Conservation (phyloP, 176 grass and related monocot genomes). For the Oryza punctata region DNA sequence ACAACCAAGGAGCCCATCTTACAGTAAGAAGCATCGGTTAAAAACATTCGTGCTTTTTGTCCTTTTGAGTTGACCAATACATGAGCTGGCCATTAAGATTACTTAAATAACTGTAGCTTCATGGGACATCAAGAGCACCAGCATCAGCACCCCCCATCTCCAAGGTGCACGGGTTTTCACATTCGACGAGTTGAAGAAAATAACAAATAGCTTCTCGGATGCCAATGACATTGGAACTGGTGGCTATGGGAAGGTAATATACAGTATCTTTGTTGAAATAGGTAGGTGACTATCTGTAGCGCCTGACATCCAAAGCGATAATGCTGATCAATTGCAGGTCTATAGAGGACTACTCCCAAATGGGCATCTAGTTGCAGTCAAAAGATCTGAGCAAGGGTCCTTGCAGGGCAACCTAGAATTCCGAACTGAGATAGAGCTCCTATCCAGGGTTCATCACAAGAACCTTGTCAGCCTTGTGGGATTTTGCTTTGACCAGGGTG, state of each 20-base stretch:
- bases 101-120: conserved; percentile 40
- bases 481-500: conserved; percentile 75
- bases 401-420: conserved; percentile 72
- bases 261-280: neutral
- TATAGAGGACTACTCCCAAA: conserved; percentile 59
- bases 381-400: conserved; percentile 66
- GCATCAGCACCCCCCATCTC: conserved; percentile 55
- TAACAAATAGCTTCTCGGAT: conserved; percentile 67
- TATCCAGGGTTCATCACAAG: conserved; percentile 80
- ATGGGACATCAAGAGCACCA: conserved; percentile 70
- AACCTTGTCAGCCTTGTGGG: conserved; percentile 81
- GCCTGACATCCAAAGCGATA: neutral
- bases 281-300: neutral
- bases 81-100: neutral
- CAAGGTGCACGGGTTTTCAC: conserved; percentile 64
- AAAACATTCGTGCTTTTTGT: neutral
- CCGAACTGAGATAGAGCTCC: conserved; percentile 78
- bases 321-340: conserved; percentile 42
- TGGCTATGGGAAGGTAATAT: conserved; percentile 73
- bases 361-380: conserved; percentile 76
- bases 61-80: neutral
- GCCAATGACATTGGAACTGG: conserved; percentile 62
- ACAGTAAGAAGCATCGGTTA: conserved; percentile 34
- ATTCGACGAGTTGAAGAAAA: conserved; percentile 71
- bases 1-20: conserved; percentile 56